These are phyloP conservation scores for Botrytis pseudocinerea DNA, from an alignment of 2,329 filamentous ascomycete genomes.

Conservation along the genomic window DNA sequence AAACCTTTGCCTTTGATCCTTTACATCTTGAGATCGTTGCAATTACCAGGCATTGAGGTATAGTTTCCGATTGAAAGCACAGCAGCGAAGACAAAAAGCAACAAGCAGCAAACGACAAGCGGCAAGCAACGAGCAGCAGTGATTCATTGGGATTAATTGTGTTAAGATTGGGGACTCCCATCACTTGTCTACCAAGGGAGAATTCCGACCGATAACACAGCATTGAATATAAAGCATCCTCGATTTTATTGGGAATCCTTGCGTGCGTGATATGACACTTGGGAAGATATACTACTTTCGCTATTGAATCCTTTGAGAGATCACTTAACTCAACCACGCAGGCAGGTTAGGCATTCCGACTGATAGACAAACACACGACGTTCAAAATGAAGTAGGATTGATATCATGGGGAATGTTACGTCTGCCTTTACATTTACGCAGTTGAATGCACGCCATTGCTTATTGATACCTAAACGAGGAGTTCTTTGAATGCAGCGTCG, in stretches of 20 bases:
- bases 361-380: neutral
- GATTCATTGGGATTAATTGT: neutral
- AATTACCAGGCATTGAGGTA: neutral
- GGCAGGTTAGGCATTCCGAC: neutral
- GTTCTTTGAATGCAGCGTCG: neutral
- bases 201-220: conserved; percentile 1
- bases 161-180: neutral
- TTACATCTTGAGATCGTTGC: neutral
- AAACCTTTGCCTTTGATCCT: neutral
- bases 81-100: neutral
- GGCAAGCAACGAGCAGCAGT: neutral
- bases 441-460: neutral
- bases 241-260: neutral
- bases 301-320: neutral
- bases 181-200: neutral
- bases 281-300: neutral
- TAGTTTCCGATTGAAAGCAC: neutral
- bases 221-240: neutral
- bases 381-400: neutral
- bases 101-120: neutral
- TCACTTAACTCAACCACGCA: neutral
- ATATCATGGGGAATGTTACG: neutral
- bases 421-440: conserved; percentile 10
- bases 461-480: conserved; percentile 12
- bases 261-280: neutral